A percentile compares a stretch with the other conserved stretches of the same genome.
These are phyloP conservation scores for Phytophthora foliorum DNA, from an alignment of 352 stramenopile species.

Conservation along the genomic window DNA sequence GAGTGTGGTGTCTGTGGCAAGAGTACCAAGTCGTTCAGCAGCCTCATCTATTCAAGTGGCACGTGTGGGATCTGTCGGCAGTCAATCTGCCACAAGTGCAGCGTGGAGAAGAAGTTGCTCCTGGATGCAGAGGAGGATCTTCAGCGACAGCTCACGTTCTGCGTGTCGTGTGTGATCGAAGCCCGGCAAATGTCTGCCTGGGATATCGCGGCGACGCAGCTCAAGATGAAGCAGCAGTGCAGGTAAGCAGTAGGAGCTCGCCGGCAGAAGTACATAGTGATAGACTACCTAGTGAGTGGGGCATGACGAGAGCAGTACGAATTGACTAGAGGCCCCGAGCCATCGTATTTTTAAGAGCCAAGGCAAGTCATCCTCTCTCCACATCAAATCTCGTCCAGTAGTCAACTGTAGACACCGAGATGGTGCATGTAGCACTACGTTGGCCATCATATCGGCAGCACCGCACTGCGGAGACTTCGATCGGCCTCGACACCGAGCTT, in stretches of 20 bases:
- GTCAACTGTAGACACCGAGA: constrained; percentile 10
- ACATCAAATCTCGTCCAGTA: no score
- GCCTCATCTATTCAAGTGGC: constrained; percentile 40
- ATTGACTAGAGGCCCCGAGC: constrained; percentile 18
- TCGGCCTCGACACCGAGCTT: no score
- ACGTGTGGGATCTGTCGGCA: constrained; percentile 54
- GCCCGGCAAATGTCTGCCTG: constrained; percentile 51
- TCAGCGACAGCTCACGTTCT: constrained; percentile 55
- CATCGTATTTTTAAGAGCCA: constrained; percentile 24
- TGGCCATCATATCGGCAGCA: background rate
- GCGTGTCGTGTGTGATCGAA: constrained; percentile 54
- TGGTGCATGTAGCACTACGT: background rate
- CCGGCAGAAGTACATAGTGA: background rate
- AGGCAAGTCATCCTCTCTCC: background rate
- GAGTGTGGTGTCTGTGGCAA: constrained; percentile 52
- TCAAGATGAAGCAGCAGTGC: constrained; percentile 21
- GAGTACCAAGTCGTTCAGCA: constrained; percentile 41
- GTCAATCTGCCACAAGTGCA: constrained; percentile 59
- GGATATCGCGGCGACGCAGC: constrained; percentile 46
- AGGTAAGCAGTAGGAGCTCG: constrained; percentile 9
- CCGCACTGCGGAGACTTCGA: no score
- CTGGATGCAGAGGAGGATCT: constrained; percentile 44
- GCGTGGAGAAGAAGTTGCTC: constrained; percentile 58
- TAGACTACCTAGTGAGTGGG: background rate
- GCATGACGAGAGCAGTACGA: constrained; percentile 4